Conservation (phyloP, 2,329 filamentous ascomycete species). For the Samsoniella hepiali region DNA sequence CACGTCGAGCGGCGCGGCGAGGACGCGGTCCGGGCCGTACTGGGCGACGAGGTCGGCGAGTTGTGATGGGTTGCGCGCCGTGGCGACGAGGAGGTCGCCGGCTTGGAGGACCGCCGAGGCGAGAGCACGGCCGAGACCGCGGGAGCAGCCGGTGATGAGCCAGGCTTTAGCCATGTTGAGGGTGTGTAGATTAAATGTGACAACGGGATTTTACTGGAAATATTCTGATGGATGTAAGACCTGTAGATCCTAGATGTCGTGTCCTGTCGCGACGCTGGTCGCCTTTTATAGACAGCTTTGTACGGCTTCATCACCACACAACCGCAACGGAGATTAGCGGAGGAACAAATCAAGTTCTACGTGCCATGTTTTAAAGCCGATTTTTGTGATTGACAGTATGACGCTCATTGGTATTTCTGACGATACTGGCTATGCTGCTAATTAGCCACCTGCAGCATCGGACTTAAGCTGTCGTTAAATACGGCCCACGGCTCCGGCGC, state of each 20-base stretch:
- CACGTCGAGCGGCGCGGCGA: constrained; percentile 49
- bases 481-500: background rate
- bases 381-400: background rate
- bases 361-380: background rate
- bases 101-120: constrained; percentile 34
- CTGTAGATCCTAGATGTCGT: background rate
- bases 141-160: constrained; percentile 48
- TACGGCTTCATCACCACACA: too few relatives aligned
- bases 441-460: background rate
- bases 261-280: too few relatives aligned
- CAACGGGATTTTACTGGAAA: too few relatives aligned
- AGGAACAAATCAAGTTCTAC: background rate
- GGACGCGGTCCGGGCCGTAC: constrained; percentile 41
- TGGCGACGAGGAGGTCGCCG: constrained; percentile 45
- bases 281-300: background rate
- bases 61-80: constrained; percentile 37
- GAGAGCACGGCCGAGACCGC: constrained; percentile 45
- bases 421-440: background rate
- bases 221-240: background rate
- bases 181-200: background rate
- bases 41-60: constrained; percentile 35
- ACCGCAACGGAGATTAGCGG: background rate
- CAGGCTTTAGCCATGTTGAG: constrained; percentile 34
- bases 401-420: background rate
- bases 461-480: background rate